Evolutionary conservation across 495 filamentous ascomycete species (phyloP).

Genomic region (Aspergillus cristatus): DNA sequence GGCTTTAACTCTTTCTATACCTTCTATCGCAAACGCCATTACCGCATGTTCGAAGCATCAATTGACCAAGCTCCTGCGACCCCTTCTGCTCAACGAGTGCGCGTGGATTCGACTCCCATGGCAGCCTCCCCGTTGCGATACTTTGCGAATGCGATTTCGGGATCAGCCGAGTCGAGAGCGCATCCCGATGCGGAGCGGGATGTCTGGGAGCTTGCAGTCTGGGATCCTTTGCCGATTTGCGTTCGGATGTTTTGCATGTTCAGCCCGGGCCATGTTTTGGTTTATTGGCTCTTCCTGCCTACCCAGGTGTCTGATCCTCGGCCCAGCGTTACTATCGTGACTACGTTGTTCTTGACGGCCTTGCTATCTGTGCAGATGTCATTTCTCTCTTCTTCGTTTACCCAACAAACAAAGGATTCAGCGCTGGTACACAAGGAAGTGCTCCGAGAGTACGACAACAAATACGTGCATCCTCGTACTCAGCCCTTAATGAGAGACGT

Average conservation of each 20-base stretch:
- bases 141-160: conserved; percentile 55
- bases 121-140: conserved; percentile 71
- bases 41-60: conserved; percentile 82
- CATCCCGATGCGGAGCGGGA: conserved; percentile 78
- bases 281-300: conserved; percentile 83
- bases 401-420: conserved; percentile 77
- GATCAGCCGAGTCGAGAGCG: conserved; percentile 61
- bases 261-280: conserved; percentile 81
- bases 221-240: conserved; percentile 83
- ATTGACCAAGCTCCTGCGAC: conserved; percentile 68
- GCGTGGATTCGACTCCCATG: conserved; percentile 78
- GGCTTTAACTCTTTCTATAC: conserved; percentile 71
- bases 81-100: conserved; percentile 80
- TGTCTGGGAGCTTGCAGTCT: conserved; percentile 91
- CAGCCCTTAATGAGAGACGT: conserved; percentile 77
- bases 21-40: conserved; percentile 71
- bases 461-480: conserved; percentile 86
- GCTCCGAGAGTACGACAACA: conserved; percentile 89
- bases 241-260: conserved; percentile 82
- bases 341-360: conserved; percentile 57
- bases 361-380: conserved; percentile 72
- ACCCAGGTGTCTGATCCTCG: conserved; percentile 62
- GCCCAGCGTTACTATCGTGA: conserved; percentile 78
- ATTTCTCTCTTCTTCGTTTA: conserved; percentile 58
- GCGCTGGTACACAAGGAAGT: conserved; percentile 83